Evolutionary conservation across 2,329 filamentous ascomycete species (phyloP), one percentile per base, ranked within the genome.

Genomic region (Drechmeria coniospora): DNA sequence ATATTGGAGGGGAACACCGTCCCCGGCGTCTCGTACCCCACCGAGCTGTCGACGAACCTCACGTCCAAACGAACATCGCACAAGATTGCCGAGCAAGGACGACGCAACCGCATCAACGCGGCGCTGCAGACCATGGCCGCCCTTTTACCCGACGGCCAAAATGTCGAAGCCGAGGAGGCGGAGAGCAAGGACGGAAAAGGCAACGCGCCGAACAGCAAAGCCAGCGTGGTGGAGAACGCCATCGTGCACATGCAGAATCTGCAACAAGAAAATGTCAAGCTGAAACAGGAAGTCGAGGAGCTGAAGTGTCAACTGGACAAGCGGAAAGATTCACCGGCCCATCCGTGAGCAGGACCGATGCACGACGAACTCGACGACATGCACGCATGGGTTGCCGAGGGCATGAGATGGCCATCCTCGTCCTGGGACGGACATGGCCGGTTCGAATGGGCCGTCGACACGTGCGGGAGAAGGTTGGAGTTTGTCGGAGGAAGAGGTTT

Each of bases 61-160:
- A 94, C 86, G 0, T 93, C 84, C 3, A 98, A 98, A 59, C 78
- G 87, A 29, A 95, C 90, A 2, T 93, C 84, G 23, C 90, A 98
- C 59, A 98, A 98, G 54, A 82, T 98, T 39, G 90, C 90, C 12
- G 90, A 98, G 55, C 90, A 98, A 57, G 90, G 90, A 6, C 74
- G 90, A 26, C 68, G 90, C 33, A 95, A 98, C 48, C 74, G 90
- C 26, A 95, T 98, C 54, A 98, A 98, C 49, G 79, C 76, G 29
- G 90, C 90, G 1, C 61, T 98, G 14, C 82, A 87, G 41, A 79
- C 94, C 50, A 93, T 98, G 51, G 84, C 90, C 27, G 68, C 74
- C 0, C 62, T 98, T 3, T 60, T 98, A n/a, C 87, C 90, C 0
- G 68, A 53, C 38, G 53, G 56, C 24, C 54, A 50, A 27, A 57